These are phyloP conservation scores for Trametes sanguinea DNA, from an alignment of 768 basidiomycete species.

Conservation along the genomic window DNA sequence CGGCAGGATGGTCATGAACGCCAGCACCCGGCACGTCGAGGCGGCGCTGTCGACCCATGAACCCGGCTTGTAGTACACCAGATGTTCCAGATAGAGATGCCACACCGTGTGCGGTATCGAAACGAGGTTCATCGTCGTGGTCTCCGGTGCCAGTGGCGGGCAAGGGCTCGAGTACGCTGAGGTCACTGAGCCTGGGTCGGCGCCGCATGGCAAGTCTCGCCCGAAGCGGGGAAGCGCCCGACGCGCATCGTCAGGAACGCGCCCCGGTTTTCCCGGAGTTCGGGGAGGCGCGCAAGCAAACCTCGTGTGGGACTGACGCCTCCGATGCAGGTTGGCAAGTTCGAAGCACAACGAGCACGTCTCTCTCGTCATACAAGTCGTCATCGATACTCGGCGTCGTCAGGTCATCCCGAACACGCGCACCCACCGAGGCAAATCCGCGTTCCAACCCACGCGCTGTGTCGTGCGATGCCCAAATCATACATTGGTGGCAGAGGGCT, in stretches of 20 bases:
- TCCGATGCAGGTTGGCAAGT: too few species aligned
- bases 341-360: neutral
- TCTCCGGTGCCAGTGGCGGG: neutral
- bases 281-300: too few species aligned
- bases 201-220: neutral
- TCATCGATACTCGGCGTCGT: neutral
- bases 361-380: neutral
- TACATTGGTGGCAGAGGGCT: neutral
- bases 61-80: constrained; percentile 62
- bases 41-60: constrained; percentile 73
- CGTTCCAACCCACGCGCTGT: neutral
- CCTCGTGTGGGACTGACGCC: too few species aligned
- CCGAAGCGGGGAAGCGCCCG: neutral
- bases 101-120: constrained; percentile 51
- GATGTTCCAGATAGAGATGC: constrained; percentile 59
- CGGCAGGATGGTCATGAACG: constrained; percentile 48
- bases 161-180: neutral
- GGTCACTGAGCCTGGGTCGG: neutral
- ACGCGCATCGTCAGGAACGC: neutral
- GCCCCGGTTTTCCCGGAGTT: neutral
- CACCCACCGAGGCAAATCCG: neutral
- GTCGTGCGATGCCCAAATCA: neutral
- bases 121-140: constrained; percentile 24
- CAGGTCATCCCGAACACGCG: neutral
- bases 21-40: constrained; percentile 63